A percentile compares a stretch with the other conserved stretches of the same genome.
These are phyloP conservation scores for Stylonectria norvegica DNA, from an alignment of 2,329 filamentous ascomycete genomes.

Conservation along the genomic window DNA sequence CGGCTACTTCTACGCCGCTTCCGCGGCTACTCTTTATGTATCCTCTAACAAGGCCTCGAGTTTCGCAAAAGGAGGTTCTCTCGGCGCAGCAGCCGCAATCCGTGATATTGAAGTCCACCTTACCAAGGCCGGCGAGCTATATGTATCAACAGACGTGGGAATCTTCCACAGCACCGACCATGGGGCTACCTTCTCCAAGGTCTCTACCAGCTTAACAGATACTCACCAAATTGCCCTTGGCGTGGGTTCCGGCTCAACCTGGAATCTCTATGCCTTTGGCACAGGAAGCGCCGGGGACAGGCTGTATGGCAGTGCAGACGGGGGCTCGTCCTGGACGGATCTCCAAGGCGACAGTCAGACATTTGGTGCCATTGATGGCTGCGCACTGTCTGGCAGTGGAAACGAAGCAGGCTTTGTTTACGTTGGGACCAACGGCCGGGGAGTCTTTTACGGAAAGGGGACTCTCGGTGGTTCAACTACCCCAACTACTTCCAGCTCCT, in stretches of 20 bases:
- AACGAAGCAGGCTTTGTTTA: constrained; percentile 46
- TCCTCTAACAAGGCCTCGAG: constrained; percentile 46
- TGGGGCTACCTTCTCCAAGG: constrained; percentile 44
- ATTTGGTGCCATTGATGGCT: constrained; percentile 42
- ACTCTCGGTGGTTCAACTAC: constrained; percentile 3
- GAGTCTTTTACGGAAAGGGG: constrained; percentile 36
- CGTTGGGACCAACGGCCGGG: constrained; percentile 49
- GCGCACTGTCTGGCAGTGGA: constrained; percentile 41
- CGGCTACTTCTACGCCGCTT: constrained; percentile 51
- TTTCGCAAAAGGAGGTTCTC: constrained; percentile 39
- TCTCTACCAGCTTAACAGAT: constrained; percentile 34
- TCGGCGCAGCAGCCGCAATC: constrained; percentile 42
- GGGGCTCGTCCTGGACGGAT: constrained; percentile 43
- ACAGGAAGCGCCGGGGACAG: constrained; percentile 39
- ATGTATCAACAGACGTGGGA: constrained; percentile 52
- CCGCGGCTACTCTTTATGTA: constrained; percentile 46
- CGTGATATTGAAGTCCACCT: constrained; percentile 57
- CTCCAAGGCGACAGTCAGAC: constrained; percentile 43
- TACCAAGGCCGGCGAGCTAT: constrained; percentile 56
- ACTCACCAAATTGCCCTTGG: constrained; percentile 45
- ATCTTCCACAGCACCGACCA: constrained; percentile 53
- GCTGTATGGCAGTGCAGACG: constrained; percentile 44
- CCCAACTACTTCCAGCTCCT: neutral
- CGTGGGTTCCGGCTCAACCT: constrained; percentile 35
- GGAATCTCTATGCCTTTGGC: constrained; percentile 49